Evolutionary conservation across 2,329 filamentous ascomycete species (phyloP).

Genomic region (Boeremia lycopersici): DNA sequence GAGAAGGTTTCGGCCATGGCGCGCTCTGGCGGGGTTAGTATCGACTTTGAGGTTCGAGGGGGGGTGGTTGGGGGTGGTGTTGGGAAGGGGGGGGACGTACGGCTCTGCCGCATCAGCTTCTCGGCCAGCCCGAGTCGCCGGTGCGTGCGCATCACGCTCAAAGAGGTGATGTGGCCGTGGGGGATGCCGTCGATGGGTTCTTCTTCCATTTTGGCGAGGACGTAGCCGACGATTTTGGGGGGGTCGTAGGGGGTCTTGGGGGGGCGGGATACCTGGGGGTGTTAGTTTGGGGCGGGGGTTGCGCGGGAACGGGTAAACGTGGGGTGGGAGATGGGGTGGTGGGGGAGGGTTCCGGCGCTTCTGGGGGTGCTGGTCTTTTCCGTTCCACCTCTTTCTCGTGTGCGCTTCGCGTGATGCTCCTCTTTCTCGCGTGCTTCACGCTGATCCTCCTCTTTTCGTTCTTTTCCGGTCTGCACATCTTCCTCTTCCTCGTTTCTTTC

Average conservation of each 20-base stretch:
- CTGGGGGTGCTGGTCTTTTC: no score
- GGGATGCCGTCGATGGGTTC: conserved; percentile 88
- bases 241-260: conserved; percentile 81
- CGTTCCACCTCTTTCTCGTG: no score
- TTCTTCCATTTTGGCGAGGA: conserved; percentile 99
- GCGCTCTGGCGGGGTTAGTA: conserved; percentile 63
- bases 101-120: conserved; percentile 92
- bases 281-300: no score
- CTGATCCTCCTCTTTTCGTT: background rate
- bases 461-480: background rate
- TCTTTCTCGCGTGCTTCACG: background rate
- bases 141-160: conserved; percentile 97
- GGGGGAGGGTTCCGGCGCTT: no score
- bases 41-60: no score
- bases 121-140: conserved; percentile 89
- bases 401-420: no score
- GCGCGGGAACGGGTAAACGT: background rate
- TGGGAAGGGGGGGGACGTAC: conserved; percentile 51
- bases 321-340: no score
- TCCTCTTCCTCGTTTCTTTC: background rate
- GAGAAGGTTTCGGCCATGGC: conserved; percentile 96
- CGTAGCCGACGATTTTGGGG: conserved; percentile 97
- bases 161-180: conserved; percentile 93
- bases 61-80: no score
- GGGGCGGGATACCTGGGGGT: conserved; percentile 77